Percentiles rank a stretch among this genome's conserved stretches.
Conservation (phyloP, 2,329 filamentous ascomycete genomes). For the Fusarium sp. region DNA sequence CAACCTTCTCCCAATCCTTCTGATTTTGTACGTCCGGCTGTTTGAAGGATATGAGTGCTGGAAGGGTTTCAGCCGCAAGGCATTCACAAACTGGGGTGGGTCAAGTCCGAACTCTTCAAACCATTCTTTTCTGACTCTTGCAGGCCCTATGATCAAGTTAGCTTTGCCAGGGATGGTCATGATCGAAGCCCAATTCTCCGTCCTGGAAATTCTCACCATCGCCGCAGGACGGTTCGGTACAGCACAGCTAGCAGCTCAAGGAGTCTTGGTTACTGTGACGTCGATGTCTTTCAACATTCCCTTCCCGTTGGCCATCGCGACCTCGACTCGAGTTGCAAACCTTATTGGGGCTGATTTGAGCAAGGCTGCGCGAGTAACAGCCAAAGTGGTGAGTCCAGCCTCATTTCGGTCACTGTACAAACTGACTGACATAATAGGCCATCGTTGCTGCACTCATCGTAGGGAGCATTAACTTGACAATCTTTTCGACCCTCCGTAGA, state of each 20-base stretch:
- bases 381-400: constrained; percentile 66
- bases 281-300: constrained; percentile 87
- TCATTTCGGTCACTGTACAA: fast-evolving
- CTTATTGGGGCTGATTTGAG: constrained; percentile 84
- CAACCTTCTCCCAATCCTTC: constrained; percentile 73
- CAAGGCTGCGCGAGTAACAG: constrained; percentile 77
- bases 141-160: constrained; percentile 76
- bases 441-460: constrained; percentile 70
- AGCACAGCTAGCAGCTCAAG: constrained; percentile 82
- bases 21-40: constrained; percentile 78
- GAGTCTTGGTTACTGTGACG: constrained; percentile 77
- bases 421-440: constrained; percentile 43
- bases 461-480: constrained; percentile 75
- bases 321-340: constrained; percentile 86
- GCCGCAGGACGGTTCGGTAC: constrained; percentile 79
- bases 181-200: constrained; percentile 89
- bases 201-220: constrained; percentile 87
- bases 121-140: fast-evolving
- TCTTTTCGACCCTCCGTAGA: constrained; percentile 72
- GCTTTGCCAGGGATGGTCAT: constrained; percentile 87
- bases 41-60: constrained; percentile 78
- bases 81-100: constrained; percentile 71
- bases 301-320: constrained; percentile 87
- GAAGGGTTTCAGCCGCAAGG: constrained; percentile 75
- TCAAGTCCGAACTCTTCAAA: too few relatives aligned